phyloP scores from a whole-genome alignment of 306 rosid genomes.

The Castanea sativa region DNA sequence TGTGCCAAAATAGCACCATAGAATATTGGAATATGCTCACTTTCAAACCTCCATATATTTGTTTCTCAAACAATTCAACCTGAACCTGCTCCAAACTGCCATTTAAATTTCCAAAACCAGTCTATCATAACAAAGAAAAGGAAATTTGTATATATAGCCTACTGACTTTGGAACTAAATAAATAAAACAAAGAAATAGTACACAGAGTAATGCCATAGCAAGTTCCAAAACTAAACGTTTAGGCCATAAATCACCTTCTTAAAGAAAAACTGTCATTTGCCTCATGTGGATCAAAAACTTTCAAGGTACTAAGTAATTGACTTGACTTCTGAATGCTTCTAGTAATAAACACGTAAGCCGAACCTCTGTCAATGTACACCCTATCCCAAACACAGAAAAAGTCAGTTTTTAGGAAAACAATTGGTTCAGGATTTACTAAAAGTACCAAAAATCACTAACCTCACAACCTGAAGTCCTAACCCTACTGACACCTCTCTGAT shows the following conservation, averaged over 20 bases:
- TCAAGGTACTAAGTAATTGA: slow-evolving; percentile 49
- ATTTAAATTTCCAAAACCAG: slow-evolving; percentile 83
- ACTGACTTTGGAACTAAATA: neutral
- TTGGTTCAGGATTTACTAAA: slow-evolving; percentile 8
- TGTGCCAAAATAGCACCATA: slow-evolving; percentile 60
- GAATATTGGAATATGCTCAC: slow-evolving; percentile 84
- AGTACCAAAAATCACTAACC: slow-evolving; percentile 53
- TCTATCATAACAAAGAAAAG: slow-evolving; percentile 49
- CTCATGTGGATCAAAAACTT: slow-evolving; percentile 41
- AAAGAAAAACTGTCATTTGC: slow-evolving; percentile 46
- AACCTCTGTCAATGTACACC: slow-evolving; percentile 50
- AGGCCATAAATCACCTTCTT: slow-evolving; percentile 54
- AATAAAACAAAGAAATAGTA: neutral
- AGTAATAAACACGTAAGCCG: slow-evolving; percentile 64
- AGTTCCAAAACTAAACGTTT: neutral
- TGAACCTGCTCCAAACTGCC: slow-evolving; percentile 99
- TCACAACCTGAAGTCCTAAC: slow-evolving; percentile 80
- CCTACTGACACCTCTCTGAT: slow-evolving; percentile 75
- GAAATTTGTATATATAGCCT: neutral
- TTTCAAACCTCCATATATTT: slow-evolving; percentile 71
- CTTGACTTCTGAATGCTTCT: slow-evolving; percentile 77
- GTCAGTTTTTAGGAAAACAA: slow-evolving; percentile 15
- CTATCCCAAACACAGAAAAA: slow-evolving; percentile 42
- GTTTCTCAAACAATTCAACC: slow-evolving; percentile 78
- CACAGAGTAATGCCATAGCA: neutral